Percentiles rank a stretch among this genome's conserved stretches.
These are phyloP conservation scores for Takakia lepidozioides DNA, from an alignment of 225 moss, liverwort and hornwort genomes.

Conservation along the genomic window DNA sequence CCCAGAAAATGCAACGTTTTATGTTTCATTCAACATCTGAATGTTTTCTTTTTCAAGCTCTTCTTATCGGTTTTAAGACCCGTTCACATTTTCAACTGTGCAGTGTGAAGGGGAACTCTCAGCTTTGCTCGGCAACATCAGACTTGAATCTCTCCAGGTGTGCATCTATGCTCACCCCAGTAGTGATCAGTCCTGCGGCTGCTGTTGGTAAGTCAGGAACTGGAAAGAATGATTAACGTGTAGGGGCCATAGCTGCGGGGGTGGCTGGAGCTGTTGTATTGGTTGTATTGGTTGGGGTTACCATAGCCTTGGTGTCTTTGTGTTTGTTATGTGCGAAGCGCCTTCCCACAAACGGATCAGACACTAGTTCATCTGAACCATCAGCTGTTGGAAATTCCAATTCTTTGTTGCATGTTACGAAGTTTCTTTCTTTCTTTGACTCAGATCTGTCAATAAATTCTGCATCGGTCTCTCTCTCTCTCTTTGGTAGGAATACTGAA, in stretches of 20 bases:
- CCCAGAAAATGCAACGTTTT: no score
- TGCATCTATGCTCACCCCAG: constrained; percentile 26
- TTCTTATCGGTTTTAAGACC: no score
- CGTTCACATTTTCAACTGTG: no score
- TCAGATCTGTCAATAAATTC: background rate
- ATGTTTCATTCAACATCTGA: no score
- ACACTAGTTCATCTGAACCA: constrained; percentile 46
- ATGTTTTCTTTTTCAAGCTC: no score
- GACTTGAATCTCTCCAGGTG: constrained; percentile 35
- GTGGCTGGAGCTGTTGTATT: constrained; percentile 46
- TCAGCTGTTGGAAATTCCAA: constrained; percentile 13
- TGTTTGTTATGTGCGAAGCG: constrained; percentile 40
- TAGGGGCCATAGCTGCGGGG: constrained; percentile 35
- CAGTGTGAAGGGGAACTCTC: constrained; percentile 34
- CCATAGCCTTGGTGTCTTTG: constrained; percentile 17
- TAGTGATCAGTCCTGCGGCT: constrained; percentile 18
- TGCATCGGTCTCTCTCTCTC: no score
- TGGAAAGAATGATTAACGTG: constrained; percentile 6
- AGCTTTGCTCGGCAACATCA: constrained; percentile 26
- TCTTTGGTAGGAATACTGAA: no score
- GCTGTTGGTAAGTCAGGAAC: constrained; percentile 1
- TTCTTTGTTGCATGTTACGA: no score
- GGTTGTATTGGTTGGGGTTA: constrained; percentile 16
- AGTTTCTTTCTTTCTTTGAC: no score
- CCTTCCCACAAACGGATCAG: constrained; percentile 38